Base-by-base conservation (phyloP, 768 basidiomycete genomes). In the Hygrocybe punicea region DNA sequence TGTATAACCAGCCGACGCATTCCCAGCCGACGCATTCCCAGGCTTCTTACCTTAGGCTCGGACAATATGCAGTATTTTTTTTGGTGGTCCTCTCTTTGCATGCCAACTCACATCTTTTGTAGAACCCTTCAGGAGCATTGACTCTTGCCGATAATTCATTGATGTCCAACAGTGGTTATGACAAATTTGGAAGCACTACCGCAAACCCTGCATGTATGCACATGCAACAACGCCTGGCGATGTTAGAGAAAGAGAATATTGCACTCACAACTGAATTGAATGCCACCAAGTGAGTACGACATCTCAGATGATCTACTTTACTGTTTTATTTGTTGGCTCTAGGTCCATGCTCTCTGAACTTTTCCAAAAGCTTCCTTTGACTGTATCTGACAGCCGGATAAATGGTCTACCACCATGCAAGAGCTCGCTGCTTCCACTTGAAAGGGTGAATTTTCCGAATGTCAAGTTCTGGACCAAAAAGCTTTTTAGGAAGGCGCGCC, bases 391-490 rank as follows among this genome's bases (percentile, higher is more conserved):
- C 19, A 4, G 42, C 33, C 25, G 13, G 6, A 19, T 23, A 24
- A 45, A 24, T 11, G 36, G 23, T 45, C 17, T 44, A 47, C 19
- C 13, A 36, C 14, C 58, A 19, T 55, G 21, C 14, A 55, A 35
- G 24, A 25, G 21, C 23, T 35, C 53, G 19, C 8, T 21, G 7
- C 53, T 36, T 19, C 34, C 35, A 21, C 54, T 49, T 14, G 16
- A 21, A 6, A 35, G 44, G 14, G 44, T 23, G 3, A 45, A 61
- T 34, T 60, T 55, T 44, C 60, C 58, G 11, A 24, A 48, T 17
- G 50, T 63, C 51, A 60, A 52, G 19, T 63, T 55, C 47, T 63
- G 59, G 59, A 52, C 34, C 2, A 55, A 46, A 37, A 33, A 29
- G 33, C 42, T 51, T 10, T 61, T 6, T n/a, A 48, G 25, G 21